Evolutionary conservation across 768 basidiomycete species (phyloP).

Genomic region (Pleurotus sapidus): DNA sequence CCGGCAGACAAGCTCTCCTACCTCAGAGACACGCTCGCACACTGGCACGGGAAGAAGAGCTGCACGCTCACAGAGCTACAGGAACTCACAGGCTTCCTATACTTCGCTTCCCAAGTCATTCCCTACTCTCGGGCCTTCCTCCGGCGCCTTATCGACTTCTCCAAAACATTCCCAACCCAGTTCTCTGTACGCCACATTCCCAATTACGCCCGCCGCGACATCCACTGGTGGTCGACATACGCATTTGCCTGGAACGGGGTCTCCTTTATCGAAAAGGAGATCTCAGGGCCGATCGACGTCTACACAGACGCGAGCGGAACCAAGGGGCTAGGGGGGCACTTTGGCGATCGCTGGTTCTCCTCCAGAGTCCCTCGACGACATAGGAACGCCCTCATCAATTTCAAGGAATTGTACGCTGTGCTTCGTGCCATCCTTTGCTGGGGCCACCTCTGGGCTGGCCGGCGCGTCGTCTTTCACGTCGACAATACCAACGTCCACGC

Average conservation of each 20-base stretch:
- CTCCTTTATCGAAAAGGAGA: conserved; percentile 10
- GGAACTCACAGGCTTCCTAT: conserved; percentile 13
- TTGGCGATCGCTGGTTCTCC: conserved; percentile 22
- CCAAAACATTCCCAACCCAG: conserved; percentile 17
- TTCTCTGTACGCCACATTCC: conserved; percentile 22
- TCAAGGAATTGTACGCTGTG: conserved; percentile 29
- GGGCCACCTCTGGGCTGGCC: conserved; percentile 19
- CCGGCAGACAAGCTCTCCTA: conserved; percentile 9
- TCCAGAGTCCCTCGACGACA: conserved; percentile 18
- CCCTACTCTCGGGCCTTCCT: conserved; percentile 10
- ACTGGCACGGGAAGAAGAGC: background rate
- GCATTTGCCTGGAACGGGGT: conserved; percentile 26
- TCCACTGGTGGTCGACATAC: conserved; percentile 29
- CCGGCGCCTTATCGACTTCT: conserved; percentile 21
- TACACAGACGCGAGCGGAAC: conserved; percentile 30
- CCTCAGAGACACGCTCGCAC: background rate
- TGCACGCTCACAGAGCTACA: conserved; percentile 8
- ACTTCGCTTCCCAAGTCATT: conserved; percentile 15
- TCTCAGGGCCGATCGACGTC: conserved; percentile 12
- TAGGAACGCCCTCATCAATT: conserved; percentile 26
- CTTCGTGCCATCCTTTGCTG: conserved; percentile 25
- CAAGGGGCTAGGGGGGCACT: conserved; percentile 26
- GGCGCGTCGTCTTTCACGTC: conserved; percentile 24
- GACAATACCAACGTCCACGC: conserved; percentile 23
- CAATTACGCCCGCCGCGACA: conserved; percentile 13